Percentiles rank a stretch among this genome's conserved stretches.
These are phyloP conservation scores for Rosa chinensis DNA, from an alignment of 306 rosid genomes.

Conservation along the genomic window DNA sequence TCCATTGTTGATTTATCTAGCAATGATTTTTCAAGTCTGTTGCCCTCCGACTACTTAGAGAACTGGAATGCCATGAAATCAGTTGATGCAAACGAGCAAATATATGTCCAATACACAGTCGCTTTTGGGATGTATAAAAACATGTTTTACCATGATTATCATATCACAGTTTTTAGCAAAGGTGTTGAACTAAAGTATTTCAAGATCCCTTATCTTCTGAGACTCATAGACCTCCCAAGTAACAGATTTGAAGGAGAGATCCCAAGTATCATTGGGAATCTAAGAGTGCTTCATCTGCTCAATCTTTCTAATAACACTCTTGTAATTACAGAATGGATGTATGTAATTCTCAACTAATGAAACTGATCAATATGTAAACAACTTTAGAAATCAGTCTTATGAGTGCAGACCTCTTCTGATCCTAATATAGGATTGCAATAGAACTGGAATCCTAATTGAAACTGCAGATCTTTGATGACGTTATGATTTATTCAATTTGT, in stretches of 20 bases:
- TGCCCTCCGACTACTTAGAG: slow-evolving; percentile 14
- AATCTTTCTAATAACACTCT: slow-evolving; percentile 15
- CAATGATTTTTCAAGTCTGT: slow-evolving; percentile 15
- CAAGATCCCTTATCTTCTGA: not conserved
- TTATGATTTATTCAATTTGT: no score
- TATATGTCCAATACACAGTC: not conserved
- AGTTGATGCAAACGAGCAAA: not conserved
- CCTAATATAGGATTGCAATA: no score
- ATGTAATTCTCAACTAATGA: no score
- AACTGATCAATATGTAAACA: no score
- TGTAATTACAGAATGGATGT: no score
- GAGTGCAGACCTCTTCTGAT: no score
- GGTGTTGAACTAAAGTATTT: not conserved
- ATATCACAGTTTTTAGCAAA: not conserved
- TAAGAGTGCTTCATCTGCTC: slow-evolving; percentile 21
- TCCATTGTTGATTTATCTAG: slow-evolving; percentile 19
- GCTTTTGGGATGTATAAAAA: not conserved
- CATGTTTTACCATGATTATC: not conserved
- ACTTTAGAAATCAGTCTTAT: no score
- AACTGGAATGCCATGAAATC: slow-evolving; percentile 17
- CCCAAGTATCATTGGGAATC: not conserved
- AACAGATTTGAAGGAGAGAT: slow-evolving; percentile 16
- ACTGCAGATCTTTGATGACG: no score
- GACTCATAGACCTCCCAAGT: not conserved
- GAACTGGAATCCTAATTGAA: no score